Percentiles rank a stretch among this genome's conserved stretches.
phyloP scores from a whole-genome alignment of 306 rosid genomes.

The Arachis stenosperma region DNA sequence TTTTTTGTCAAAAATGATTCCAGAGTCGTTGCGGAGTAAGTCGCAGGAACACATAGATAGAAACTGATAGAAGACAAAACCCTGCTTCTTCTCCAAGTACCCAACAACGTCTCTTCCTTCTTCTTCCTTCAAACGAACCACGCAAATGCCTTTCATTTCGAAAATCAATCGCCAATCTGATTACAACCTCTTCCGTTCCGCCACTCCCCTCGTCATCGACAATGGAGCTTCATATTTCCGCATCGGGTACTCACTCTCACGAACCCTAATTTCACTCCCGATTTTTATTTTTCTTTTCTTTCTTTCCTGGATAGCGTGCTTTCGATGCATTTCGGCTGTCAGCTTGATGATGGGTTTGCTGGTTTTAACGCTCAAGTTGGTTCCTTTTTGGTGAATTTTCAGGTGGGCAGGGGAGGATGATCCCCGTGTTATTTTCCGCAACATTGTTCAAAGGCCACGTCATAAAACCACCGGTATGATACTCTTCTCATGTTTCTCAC shows the following conservation, averaged over 20 bases:
- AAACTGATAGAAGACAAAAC: not conserved
- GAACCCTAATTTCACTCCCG: slow-evolving; percentile 55
- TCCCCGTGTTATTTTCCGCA: slow-evolving; percentile 95
- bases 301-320: not conserved
- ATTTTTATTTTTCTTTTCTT: not conserved
- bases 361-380: slow-evolving; percentile 27
- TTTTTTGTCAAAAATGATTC: slow-evolving; percentile 16
- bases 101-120: not conserved
- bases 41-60: slow-evolving; percentile 19
- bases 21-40: slow-evolving; percentile 26
- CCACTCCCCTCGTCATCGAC: slow-evolving; percentile 49
- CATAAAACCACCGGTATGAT: slow-evolving; percentile 75
- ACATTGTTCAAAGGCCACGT: slow-evolving; percentile 99
- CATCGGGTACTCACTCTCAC: slow-evolving; percentile 44
- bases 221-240: slow-evolving; percentile 55
- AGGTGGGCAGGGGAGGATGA: slow-evolving; percentile 97
- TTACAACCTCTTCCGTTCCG: slow-evolving; percentile 34
- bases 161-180: slow-evolving; percentile 46
- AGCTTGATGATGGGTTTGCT: slow-evolving; percentile 16
- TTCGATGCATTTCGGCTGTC: not conserved
- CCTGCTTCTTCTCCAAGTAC: not conserved
- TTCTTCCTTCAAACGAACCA: not conserved
- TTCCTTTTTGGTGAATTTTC: slow-evolving; percentile 42
- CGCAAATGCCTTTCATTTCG: slow-evolving; percentile 52
- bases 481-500: slow-evolving; percentile 3